Base-by-base conservation (phyloP, 1,139 yeast genomes). In the Pichia sp. region DNA sequence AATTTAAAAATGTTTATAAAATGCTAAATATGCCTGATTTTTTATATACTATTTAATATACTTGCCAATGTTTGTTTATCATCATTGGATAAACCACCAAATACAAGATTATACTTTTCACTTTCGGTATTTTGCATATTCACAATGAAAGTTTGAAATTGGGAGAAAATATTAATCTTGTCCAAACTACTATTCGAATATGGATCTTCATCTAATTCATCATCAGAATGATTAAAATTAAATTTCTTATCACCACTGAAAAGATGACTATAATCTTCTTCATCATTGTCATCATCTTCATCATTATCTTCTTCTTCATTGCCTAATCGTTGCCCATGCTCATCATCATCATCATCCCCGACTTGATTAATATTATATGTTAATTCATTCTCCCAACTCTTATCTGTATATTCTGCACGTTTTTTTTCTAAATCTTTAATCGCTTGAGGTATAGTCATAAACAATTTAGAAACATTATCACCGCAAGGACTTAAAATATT, bases 111-210 rank as follows among this genome's bases (percentile, higher is more conserved):
- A 32, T 72, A 72, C 49, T 65, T 69, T 4, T 50, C 53, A 2
- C 57, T 39, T 45, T 71, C 71, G 2, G 57, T 48, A 20, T 55
- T 56, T 52, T 70, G 63, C n/a, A 74, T 49, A 6, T 56, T 57
- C n/a, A 55, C 42, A 34, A 77, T 59, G 27, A 66, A 63, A 23
- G 72, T 70, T 51, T 76, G 70, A 59, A 80, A 72, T 5, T 71
- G 68, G 6, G 65, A 62, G 56, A 78, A 81, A 8, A 87, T 76
- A 56, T 90, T 81, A 36, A 90, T 66, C 36, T 69, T 66, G 56
- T 92, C 97, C 48, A 92, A 68, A 1, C 95, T 82, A 3, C 89
- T 82, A 41, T 82, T 80, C 4, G 84, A 76, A 53, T 87, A 71
- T 4, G 96, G 90, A 63, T 92, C 96, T 57, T 89, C 97, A 26